Base-by-base conservation (phyloP, 441 rosid species). In the Syzygium malaccense region DNA sequence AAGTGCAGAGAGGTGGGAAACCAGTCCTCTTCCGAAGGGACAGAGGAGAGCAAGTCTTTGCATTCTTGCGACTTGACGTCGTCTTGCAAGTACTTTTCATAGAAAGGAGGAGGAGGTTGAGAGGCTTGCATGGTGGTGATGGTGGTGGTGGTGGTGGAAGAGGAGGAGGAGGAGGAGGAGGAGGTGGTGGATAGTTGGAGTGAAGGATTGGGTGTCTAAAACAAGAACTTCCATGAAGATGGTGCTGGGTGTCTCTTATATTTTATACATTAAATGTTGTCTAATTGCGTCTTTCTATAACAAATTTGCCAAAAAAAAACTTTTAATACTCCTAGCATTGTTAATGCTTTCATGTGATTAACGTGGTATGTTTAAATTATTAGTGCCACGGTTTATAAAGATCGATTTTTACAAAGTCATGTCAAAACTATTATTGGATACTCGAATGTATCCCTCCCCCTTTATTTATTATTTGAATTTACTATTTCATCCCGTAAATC, bases 1-100 rank as follows among this genome's bases (percentile, higher is more conserved):
- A 92, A 93, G 83, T 91, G 88, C n/a, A 92, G 87, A 64, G 89
- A 25, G 30, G 55, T 86, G 6, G 86, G 87, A 7, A 93, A 48
- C 97, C 96, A 96, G 60, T 92, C 95, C 64, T 86, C 83, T 79
- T 90, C 93, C 2, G 75, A 87, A 26, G 94, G 96, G 48, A 96
- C 90, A 15, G 95, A 91, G 68, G 88, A 79, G 1, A 94, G 85
- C 17, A 95, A 85, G 28, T 94, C 91, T 84, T 41, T 55, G 85
- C 93, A 87, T 87, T 93, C 95, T 90, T 68, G 89, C 37, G 90
- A 91, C 25, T 91, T 41, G 1, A 62, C 62, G 2, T 93, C 90
- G 88, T 91, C 94, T 87, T 88, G 62, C 80, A 94, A 57, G 91
- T 89, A 93, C 4, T 56, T 56, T n/a, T 4, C 87, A 25, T 75